Conservation (phyloP, 495 filamentous ascomycete genomes). For the Penicillium psychrofluorescens region DNA sequence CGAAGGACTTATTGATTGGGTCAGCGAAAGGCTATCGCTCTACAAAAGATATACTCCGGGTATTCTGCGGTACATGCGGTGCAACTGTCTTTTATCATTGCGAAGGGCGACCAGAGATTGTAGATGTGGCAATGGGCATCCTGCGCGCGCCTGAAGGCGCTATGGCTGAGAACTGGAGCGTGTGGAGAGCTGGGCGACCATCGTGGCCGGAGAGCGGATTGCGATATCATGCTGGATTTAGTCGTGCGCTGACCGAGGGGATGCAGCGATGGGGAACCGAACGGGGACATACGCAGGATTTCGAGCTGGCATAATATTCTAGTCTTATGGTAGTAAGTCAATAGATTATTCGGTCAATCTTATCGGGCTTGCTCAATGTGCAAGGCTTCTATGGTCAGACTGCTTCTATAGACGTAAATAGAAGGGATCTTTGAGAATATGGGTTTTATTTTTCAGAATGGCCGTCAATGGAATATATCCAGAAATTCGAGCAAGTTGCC, state of each 20-base stretch:
- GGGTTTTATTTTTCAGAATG: too few relatives aligned
- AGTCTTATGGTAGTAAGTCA: too few relatives aligned
- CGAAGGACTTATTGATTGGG: slow-evolving; percentile 29
- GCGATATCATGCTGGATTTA: slow-evolving; percentile 23
- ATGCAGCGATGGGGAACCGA: slow-evolving; percentile 17
- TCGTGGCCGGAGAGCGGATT: slow-evolving; percentile 23
- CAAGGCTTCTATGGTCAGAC: too few relatives aligned
- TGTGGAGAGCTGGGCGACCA: slow-evolving; percentile 23
- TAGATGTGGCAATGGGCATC: slow-evolving; percentile 46
- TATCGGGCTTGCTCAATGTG: too few relatives aligned
- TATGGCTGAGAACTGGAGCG: slow-evolving; percentile 38
- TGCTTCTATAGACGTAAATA: too few relatives aligned
- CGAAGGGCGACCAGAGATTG: slow-evolving; percentile 32
- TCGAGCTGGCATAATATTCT: not conserved
- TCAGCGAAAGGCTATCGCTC: slow-evolving; percentile 39
- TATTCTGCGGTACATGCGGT: slow-evolving; percentile 47
- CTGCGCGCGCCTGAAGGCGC: slow-evolving; percentile 39
- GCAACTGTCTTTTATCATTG: slow-evolving; percentile 42
- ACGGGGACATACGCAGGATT: slow-evolving; percentile 10
- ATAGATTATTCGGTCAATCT: too few relatives aligned
- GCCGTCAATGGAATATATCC: too few relatives aligned
- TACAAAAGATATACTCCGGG: slow-evolving; percentile 36
- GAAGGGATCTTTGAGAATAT: too few relatives aligned
- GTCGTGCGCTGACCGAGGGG: slow-evolving; percentile 20
- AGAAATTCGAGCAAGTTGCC: too few relatives aligned